Conservation (phyloP, 805 yeast species). For the Wickerhamomyces sydowiorum region DNA sequence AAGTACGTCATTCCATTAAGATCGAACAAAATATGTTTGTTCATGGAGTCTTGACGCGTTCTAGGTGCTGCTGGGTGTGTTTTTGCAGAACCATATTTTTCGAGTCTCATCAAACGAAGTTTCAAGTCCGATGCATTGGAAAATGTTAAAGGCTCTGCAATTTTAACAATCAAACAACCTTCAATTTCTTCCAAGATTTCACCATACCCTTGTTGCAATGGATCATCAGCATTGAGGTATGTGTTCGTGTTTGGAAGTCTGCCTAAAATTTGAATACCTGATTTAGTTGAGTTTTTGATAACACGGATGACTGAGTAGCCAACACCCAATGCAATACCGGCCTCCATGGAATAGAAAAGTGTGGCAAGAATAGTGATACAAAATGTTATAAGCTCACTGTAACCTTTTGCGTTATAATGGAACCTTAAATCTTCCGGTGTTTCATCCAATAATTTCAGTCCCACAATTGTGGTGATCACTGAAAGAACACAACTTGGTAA, state of each 20-base stretch:
- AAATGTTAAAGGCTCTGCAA: slow-evolving; percentile 86
- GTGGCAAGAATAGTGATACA: slow-evolving; percentile 60
- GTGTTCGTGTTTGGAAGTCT: slow-evolving; percentile 54
- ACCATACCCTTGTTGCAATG: slow-evolving; percentile 28
- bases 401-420: slow-evolving; percentile 70
- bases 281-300: slow-evolving; percentile 70
- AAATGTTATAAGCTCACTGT: slow-evolving; percentile 68
- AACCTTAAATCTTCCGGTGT: slow-evolving; percentile 74
- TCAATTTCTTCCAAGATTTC: slow-evolving; percentile 41
- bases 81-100: slow-evolving; percentile 66
- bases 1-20: slow-evolving; percentile 75
- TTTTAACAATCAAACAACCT: slow-evolving; percentile 71
- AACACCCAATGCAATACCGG: slow-evolving; percentile 86
- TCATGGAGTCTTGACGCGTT: slow-evolving; percentile 36
- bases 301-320: slow-evolving; percentile 75
- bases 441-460: slow-evolving; percentile 72
- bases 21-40: slow-evolving; percentile 64
- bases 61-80: slow-evolving; percentile 73
- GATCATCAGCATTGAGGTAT: slow-evolving; percentile 69
- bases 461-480: slow-evolving; percentile 75
- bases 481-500: slow-evolving; percentile 78
- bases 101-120: slow-evolving; percentile 60
- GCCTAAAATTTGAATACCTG: slow-evolving; percentile 80
- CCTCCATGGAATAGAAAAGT: slow-evolving; percentile 72
- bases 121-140: slow-evolving; percentile 79